Base-by-base conservation (phyloP, 768 basidiomycete species). In the Calocybe indica region DNA sequence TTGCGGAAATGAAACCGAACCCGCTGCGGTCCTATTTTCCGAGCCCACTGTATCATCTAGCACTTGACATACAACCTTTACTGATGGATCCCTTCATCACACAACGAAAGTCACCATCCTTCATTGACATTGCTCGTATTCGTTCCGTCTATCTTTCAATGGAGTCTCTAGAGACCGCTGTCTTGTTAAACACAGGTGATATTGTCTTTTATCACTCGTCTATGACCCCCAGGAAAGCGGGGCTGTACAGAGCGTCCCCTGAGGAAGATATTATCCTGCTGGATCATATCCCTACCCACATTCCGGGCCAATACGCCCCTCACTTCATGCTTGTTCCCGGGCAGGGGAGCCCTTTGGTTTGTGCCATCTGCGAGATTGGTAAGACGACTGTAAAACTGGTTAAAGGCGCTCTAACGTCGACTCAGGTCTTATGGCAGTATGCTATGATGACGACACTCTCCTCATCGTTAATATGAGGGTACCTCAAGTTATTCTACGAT, bases 281-380 rank as follows among this genome's bases (percentile, higher is more conserved):
- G 22, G 68, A 70, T 2, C 79, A 85, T 58, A 55, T 83, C 30
- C 59, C 50, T 35, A 55, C 42, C 67, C 7, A 62, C 61, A n/a
- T 57, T 55, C 29, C 65, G 60, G 7, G 69, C 71, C 73, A 75
- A 32, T 83, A 83, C 51, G 70, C 69, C 30, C 88, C 89, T 0
- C 76, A 74, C 48, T 75, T 87, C 41, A 70, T 86, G 51, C 61
- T 92, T 31, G 64, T 68, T 29, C 61, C 78, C 33, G 63, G 65
- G 15, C 68, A 67, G 45, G 79, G 79, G 1, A 65, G 68, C 1
- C 68, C 80, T 3, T 71, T 74, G 5, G 72, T 78, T 13, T 79
- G 74, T 57, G 80, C 85, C 5, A 61, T 88, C 9, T 83, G 83
- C 8, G 83, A 91, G 59, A 77, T 88, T 41, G 92, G 92, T 85